phyloP scores from a whole-genome alignment of 306 rosid species.

The Oemleria cerasiformis region DNA sequence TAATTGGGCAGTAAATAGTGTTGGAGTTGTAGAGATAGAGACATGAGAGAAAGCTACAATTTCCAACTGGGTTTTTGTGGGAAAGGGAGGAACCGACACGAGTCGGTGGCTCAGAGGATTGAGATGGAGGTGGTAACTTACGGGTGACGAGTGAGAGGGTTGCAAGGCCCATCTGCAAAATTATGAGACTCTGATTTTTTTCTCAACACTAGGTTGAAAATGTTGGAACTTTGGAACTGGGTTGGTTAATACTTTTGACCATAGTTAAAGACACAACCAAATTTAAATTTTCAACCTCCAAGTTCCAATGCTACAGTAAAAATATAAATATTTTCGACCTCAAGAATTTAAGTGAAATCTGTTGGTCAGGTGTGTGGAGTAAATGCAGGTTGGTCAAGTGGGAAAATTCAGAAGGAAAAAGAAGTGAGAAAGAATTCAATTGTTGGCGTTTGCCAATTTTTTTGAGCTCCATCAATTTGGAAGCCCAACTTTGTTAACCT shows the following conservation, averaged over 20 bases:
- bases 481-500: not conserved
- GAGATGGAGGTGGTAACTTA: not conserved
- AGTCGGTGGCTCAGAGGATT: conserved; percentile 18
- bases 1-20: conserved; percentile 20
- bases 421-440: not conserved
- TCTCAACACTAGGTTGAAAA: not conserved
- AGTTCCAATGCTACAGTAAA: not conserved
- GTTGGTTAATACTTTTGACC: not conserved
- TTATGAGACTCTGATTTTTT: not conserved
- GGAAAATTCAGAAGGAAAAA: conserved; percentile 6
- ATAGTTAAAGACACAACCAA: not conserved
- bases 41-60: not conserved
- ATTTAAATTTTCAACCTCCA: not conserved
- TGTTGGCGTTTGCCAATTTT: not conserved
- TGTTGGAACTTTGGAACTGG: not conserved
- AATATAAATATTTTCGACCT: not conserved
- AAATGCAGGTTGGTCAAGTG: conserved; percentile 9
- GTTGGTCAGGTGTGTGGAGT: not conserved
- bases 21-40: not conserved
- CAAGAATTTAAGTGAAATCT: not conserved
- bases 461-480: not conserved
- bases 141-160: no score
- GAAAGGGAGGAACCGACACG: conserved; percentile 35
- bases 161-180: conserved; percentile 2
- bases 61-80: conserved; percentile 11